These are phyloP conservation scores for Aspergillus fumigatiaffinis DNA, from an alignment of 2,329 filamentous ascomycete species.

Conservation along the genomic window DNA sequence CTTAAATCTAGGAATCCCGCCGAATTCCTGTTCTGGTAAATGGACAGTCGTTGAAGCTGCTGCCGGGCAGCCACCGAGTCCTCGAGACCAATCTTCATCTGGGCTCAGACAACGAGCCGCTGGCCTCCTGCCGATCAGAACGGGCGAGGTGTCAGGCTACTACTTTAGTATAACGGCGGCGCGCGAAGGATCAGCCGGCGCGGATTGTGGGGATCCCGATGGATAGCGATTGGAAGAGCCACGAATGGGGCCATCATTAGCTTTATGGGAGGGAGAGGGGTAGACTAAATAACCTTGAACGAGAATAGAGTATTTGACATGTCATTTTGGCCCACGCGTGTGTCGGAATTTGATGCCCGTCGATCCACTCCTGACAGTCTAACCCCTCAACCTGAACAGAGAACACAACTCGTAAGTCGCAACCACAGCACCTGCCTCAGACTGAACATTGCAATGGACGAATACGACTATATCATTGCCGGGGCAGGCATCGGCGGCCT, in stretches of 20 bases:
- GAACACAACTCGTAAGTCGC: background rate
- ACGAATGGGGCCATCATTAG: background rate
- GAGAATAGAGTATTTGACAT: background rate
- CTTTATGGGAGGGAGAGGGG: background rate
- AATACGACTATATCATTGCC: constrained; percentile 29
- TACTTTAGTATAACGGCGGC: background rate
- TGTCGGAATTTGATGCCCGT: background rate
- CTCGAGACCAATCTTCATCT: background rate
- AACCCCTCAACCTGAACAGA: background rate
- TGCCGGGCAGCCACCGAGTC: background rate
- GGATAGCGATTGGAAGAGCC: background rate
- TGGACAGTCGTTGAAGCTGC: background rate
- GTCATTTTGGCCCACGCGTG: background rate
- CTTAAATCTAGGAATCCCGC: background rate
- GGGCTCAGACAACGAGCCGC: background rate
- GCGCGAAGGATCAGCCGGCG: background rate
- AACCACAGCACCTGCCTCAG: background rate
- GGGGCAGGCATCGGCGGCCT: constrained; percentile 32
- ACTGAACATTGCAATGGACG: background rate
- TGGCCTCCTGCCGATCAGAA: background rate
- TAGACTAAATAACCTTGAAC: background rate
- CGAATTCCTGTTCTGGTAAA: background rate
- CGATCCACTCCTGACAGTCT: background rate
- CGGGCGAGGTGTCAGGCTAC: background rate
- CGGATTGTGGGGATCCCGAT: background rate